Base-by-base conservation (phyloP, 129 eudicot genomes). In the Logfia minima region DNA sequence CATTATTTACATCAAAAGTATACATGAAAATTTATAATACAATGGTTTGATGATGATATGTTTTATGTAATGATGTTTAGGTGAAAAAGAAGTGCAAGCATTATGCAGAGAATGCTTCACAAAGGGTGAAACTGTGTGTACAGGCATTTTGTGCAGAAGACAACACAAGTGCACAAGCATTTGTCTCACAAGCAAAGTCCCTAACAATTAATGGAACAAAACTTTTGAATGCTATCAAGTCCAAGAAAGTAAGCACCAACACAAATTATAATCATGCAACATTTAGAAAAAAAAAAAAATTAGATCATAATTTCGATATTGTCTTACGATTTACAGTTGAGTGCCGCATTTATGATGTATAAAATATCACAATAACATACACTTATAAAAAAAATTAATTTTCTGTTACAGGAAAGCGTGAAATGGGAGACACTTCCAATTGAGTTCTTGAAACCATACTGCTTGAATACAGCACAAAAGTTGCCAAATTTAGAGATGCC, bases 71-170 rank as follows among this genome's bases (percentile, higher is more conserved):
- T 26, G 24, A 26, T 76, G 29, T 75, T 43, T 85, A 94, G 98
- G 93, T 94, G 73, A 91, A 81, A 75, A 26, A 83, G 72, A 85
- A 82, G 71, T 87, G 93, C 89, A 82, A 79, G 84, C 79, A 77
- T 55, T 89, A 81, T 70, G 85, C 76, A 10, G 88, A 91, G 51
- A 91, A 91, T 82, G 90, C 90, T 72, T 84, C 90, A 4, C 84
- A 87, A 59, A 91, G 96, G 85, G 59, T 94, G 10, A 85, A 91
- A 69, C 56, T 91, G n/a, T 86, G 71, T 64, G 70, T 87, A 70
- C 87, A 85, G 83, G 96, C 92, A 7, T 87, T 94, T 70, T 86
- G 85, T 55, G 90, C 91, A 43, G 84, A 89, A 80, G 98, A 94
- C 62, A 75, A 75, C 45, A 39, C 51, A 67, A 72, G 87, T 63